Conservation (phyloP, 2,329 filamentous ascomycete genomes). For the Microdochium bolleyi region DNA sequence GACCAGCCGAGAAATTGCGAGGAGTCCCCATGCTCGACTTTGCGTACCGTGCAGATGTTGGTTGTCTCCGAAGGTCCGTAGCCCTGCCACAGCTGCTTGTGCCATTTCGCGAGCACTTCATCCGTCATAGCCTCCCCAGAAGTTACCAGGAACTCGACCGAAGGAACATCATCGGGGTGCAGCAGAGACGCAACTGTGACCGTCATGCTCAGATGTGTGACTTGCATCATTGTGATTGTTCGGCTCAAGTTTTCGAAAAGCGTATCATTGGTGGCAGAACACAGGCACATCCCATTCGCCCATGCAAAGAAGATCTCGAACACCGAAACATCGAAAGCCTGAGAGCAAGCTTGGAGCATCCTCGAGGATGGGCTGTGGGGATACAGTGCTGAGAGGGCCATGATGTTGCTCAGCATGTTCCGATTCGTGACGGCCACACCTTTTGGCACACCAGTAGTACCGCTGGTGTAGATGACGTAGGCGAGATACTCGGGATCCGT, state of each 20-base stretch:
- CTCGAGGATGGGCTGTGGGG: conserved; percentile 44
- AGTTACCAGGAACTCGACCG: conserved; percentile 68
- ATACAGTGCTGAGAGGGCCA: conserved; percentile 58
- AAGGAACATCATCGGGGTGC: conserved; percentile 58
- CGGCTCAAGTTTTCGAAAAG: conserved; percentile 66
- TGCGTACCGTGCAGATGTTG: conserved; percentile 75
- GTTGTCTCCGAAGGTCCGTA: conserved; percentile 84
- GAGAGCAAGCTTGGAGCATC: conserved; percentile 77
- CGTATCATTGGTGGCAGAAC: conserved; percentile 64
- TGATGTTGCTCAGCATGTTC: conserved; percentile 72
- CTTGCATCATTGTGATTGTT: conserved; percentile 51
- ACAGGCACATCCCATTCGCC: conserved; percentile 70
- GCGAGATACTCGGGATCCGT: conserved; percentile 46
- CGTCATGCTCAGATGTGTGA: conserved; percentile 80
- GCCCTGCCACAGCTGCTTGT: conserved; percentile 63
- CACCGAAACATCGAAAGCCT: conserved; percentile 80
- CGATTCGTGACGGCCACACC: conserved; percentile 70
- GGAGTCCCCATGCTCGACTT: conserved; percentile 47
- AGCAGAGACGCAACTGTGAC: conserved; percentile 78
- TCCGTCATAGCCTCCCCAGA: conserved; percentile 74
- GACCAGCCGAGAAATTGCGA: conserved; percentile 71
- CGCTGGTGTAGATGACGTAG: conserved; percentile 78
- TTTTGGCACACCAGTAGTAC: conserved; percentile 74
- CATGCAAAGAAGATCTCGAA: conserved; percentile 89
- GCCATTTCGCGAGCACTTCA: conserved; percentile 64